Evolutionary conservation across 345 rosid genomes (phyloP).

Genomic region (Eucalyptus rudis): DNA sequence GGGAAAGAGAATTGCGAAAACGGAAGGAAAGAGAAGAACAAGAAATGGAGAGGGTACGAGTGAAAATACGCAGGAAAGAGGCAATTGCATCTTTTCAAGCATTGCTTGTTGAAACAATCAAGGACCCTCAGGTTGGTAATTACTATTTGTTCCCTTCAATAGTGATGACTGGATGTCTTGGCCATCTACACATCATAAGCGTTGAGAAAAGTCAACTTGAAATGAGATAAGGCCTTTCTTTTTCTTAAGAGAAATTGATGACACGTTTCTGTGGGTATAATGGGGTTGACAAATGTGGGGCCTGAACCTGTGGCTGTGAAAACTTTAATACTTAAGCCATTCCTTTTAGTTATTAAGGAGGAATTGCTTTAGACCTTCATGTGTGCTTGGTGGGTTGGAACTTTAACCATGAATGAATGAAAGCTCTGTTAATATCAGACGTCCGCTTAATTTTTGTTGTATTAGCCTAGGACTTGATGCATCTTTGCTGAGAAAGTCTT

Average conservation of each 20-base stretch:
- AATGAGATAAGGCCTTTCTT: neutral
- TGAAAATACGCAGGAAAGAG: constrained; percentile 82
- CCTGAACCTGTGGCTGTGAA: neutral
- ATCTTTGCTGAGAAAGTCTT: neutral
- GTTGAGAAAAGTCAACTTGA: neutral
- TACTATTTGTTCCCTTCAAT: neutral
- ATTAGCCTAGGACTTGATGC: neutral
- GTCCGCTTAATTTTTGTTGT: neutral
- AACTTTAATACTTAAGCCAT: neutral
- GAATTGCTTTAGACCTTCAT: neutral
- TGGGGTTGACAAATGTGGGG: neutral
- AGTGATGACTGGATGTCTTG: neutral
- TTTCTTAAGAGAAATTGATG: neutral
- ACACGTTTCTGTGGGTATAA: neutral
- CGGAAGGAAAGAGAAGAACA: constrained; percentile 92
- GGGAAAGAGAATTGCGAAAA: constrained; percentile 83
- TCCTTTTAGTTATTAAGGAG: neutral
- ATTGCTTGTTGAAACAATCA: constrained; percentile 85
- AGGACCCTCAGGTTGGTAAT: constrained; percentile 73
- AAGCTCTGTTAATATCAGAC: neutral
- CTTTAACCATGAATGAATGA: neutral
- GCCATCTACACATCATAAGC: neutral
- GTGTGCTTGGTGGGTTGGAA: neutral
- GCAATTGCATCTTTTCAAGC: constrained; percentile 88
- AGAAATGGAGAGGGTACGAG: constrained; percentile 89